These are phyloP conservation scores for Nissolia schottii DNA, from an alignment of 306 rosid genomes.

Conservation along the genomic window DNA sequence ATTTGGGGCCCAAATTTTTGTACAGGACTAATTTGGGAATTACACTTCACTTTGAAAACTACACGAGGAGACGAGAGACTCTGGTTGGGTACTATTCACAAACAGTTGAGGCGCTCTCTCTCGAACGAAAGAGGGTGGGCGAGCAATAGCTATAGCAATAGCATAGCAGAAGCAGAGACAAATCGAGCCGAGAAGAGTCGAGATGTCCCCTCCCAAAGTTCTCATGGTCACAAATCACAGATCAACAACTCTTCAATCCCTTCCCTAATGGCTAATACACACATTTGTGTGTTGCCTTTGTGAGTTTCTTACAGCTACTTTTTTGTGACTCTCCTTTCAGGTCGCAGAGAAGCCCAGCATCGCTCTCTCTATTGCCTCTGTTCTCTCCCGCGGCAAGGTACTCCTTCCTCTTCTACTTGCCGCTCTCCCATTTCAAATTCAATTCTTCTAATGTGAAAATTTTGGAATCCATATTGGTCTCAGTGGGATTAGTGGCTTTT, in stretches of 20 bases:
- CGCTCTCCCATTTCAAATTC: background rate
- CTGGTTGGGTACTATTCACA: constrained; percentile 2
- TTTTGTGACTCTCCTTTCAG: constrained; percentile 34
- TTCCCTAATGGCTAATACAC: background rate
- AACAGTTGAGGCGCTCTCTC: background rate
- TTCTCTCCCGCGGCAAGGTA: constrained; percentile 76
- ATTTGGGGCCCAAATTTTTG: too few relatives aligned
- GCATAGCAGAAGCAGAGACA: background rate
- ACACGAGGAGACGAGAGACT: too few relatives aligned
- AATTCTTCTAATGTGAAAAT: background rate
- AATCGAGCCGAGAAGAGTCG: constrained; percentile 10
- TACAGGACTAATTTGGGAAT: too few relatives aligned
- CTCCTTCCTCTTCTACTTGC: background rate
- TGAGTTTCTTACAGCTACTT: background rate
- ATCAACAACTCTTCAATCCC: background rate
- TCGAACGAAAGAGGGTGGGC: background rate
- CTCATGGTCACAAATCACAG: constrained; percentile 34
- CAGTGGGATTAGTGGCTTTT: background rate
- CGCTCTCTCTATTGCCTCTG: constrained; percentile 76
- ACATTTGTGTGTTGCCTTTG: background rate
- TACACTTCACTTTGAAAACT: too few relatives aligned
- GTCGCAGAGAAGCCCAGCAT: constrained; percentile 98
- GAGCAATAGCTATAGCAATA: too few relatives aligned
- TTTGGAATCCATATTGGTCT: too few relatives aligned
- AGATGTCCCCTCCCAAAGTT: constrained; percentile 46